Evolutionary conservation across 495 filamentous ascomycete species (phyloP), one percentile per base, ranked within the genome.

Genomic region (Chaetomium cochliodes): DNA sequence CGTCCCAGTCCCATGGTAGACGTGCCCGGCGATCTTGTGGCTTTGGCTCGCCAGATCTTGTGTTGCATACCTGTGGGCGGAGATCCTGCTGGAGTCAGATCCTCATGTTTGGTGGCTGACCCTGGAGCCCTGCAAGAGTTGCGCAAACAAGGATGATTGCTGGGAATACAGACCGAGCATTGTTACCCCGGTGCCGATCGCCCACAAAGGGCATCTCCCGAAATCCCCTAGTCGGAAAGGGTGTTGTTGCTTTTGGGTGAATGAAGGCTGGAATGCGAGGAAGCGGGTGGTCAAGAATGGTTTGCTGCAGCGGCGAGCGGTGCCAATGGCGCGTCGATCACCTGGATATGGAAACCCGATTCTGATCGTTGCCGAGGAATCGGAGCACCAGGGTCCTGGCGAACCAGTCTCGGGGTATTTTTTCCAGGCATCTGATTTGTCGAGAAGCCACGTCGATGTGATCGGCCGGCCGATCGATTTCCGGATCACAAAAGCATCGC

Each of bases 21-120:
- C 26, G 3, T 52, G 15, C 47, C 46, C 11, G 46, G 58, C 44
- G 44, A 60, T 60, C 46, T 39, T 44, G 47, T 60, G 58, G 30
- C 33, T 52, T 41, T 41, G 15, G 18, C 51, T 37, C 51, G 25
- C 60, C 39, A 63, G 51, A 63, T 63, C 60, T 63, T 55, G 60
- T 63, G 60, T 63, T 52, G 59, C 59, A 53, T 28, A 28, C 47
- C 58, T 60, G 59, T 22, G 33, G 28, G 47, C 18, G 15, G 28
- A 42, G 60, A 63, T 63, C 41, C 51, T 63, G 60, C 52, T 18
- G 51, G 20, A 28, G 18, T 51, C 28, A 33, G 47, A 42, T 25
- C 47, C 41, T 22, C 33, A 46, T n/a, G 33, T 5, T 51, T 33
- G 16, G 50, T 62, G 50, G 47, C 47, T 52, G 59, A 5, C 11